These are phyloP conservation scores for Zasmidium citrigriseum DNA, from an alignment of 2,329 filamentous ascomycete genomes.

Conservation along the genomic window DNA sequence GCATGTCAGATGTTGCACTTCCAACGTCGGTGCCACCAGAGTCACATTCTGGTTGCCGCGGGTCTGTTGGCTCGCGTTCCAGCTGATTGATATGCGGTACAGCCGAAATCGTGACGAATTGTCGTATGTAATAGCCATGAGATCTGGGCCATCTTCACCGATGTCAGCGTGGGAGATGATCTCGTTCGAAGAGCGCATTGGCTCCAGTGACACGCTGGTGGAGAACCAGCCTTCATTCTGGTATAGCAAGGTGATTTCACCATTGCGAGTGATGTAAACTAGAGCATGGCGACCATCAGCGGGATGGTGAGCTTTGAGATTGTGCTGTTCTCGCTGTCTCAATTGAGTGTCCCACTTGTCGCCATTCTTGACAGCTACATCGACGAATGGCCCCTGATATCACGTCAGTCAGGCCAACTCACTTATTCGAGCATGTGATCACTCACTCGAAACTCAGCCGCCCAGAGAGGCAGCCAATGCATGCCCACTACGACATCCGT, in stretches of 20 bases:
- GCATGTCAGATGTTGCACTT: slow-evolving; percentile 30
- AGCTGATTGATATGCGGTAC: slow-evolving; percentile 72
- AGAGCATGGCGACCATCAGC: slow-evolving; percentile 70
- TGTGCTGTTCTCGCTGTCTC: slow-evolving; percentile 57
- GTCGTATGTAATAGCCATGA: slow-evolving; percentile 69
- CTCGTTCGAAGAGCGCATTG: slow-evolving; percentile 51
- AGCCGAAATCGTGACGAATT: slow-evolving; percentile 71
- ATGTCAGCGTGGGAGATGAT: slow-evolving; percentile 74
- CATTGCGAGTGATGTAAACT: slow-evolving; percentile 73
- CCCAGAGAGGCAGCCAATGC: slow-evolving; percentile 66
- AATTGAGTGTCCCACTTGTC: slow-evolving; percentile 69
- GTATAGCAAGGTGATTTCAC: slow-evolving; percentile 74
- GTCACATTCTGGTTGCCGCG: slow-evolving; percentile 26
- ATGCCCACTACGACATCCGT: slow-evolving; percentile 77
- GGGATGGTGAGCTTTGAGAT: slow-evolving; percentile 73
- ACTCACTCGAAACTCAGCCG: slow-evolving; percentile 33
- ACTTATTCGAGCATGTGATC: not conserved
- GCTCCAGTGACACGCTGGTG: slow-evolving; percentile 64
- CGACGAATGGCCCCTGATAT: slow-evolving; percentile 30
- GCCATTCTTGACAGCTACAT: slow-evolving; percentile 41
- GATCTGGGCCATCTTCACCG: slow-evolving; percentile 58
- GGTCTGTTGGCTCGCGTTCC: slow-evolving; percentile 58
- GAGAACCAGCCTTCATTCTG: slow-evolving; percentile 71
- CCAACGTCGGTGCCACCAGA: slow-evolving; percentile 30
- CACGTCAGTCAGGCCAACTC: not conserved